Conservation (phyloP, 2,329 filamentous ascomycete genomes). For the Fusarium lyarnte region DNA sequence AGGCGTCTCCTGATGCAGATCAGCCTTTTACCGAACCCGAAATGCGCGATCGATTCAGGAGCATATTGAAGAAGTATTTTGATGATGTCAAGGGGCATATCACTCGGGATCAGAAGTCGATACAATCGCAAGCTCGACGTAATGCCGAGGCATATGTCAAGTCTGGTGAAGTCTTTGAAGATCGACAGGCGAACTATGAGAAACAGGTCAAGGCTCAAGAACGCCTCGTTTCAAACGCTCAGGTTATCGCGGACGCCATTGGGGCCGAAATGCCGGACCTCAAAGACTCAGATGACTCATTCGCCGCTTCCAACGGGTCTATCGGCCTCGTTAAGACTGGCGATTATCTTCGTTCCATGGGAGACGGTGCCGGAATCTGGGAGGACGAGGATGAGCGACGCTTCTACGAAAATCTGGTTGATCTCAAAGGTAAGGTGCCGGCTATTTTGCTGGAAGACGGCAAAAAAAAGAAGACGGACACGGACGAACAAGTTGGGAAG, state of each 20-base stretch:
- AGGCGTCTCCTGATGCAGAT: constrained; percentile 61
- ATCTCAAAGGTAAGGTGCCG: constrained; percentile 95
- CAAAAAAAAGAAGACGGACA: constrained; percentile 90
- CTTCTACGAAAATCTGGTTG: constrained; percentile 97
- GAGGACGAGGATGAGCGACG: constrained; percentile 97
- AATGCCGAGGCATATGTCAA: constrained; percentile 99
- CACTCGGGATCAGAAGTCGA: constrained; percentile 88
- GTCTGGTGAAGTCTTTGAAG: constrained; percentile 97
- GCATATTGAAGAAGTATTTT: constrained; percentile 86
- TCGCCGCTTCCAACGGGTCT: constrained; percentile 73
- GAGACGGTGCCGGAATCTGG: constrained; percentile 95
- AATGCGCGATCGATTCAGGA: constrained; percentile 85
- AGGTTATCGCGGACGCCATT: constrained; percentile 87
- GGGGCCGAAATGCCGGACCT: constrained; percentile 94
- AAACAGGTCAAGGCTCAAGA: constrained; percentile 93
- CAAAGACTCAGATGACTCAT: constrained; percentile 79
- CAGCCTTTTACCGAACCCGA: constrained; percentile 79
- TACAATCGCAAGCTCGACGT: constrained; percentile 85
- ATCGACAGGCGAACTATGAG: constrained; percentile 94
- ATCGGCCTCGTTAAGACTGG: constrained; percentile 95
- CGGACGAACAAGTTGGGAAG: constrained; percentile 84
- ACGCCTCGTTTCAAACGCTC: constrained; percentile 87
- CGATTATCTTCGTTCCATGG: constrained; percentile 89
- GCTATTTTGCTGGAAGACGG: constrained; percentile 91
- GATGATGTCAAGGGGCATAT: constrained; percentile 92